Evolutionary conservation across 2,329 filamentous ascomycete species (phyloP), one percentile per base, ranked within the genome.

Genomic region (Neopestalotiopsis sp.): DNA sequence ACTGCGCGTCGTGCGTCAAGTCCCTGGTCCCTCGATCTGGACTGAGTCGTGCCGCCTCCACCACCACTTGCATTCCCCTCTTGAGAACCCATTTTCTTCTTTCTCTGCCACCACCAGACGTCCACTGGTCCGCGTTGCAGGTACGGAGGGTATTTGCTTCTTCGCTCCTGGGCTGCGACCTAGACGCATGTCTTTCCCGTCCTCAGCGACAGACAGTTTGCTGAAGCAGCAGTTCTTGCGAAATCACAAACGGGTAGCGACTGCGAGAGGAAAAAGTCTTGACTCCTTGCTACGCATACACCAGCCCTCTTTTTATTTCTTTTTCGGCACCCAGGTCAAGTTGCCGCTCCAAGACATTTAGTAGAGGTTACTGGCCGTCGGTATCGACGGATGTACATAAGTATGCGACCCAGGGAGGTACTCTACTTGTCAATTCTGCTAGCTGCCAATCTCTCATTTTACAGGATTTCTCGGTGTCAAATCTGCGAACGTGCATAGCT

Each of bases 21-120:
- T 52, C 45, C 45, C 45, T 52, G 45, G 45, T 52, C 45, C 45
- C 45, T 52, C 17, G 20, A 52, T 52, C 45, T 52, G 45, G 45
- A 52, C 45, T 59, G 57, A 59, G 57, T 59, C 57, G 57, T 59
- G 57, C 57, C 34, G 30, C 57, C 24, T 34, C 45, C 45, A 52
- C 45, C 17, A 52, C 45, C 17, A 52, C 45, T 17, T 52, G 45
- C 45, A 52, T 17, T 52, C n/a, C 7, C 45, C 45, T 38, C 45
- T 52, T 20, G 20, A 59, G 24, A 14, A 13, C 24, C 57, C 13
- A 59, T 14, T 28, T 24, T 28, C 57, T 14, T 34, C 57, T 59
- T 28, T 24, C 24, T 5, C 57, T 59, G 24, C 57, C 57, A 34
- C 57, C 57, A 30, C 57, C 24, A 28, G 24, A 28, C 24, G 24